Evolutionary conservation across 768 basidiomycete species (phyloP).

Genomic region (Lentinula guzmanii): DNA sequence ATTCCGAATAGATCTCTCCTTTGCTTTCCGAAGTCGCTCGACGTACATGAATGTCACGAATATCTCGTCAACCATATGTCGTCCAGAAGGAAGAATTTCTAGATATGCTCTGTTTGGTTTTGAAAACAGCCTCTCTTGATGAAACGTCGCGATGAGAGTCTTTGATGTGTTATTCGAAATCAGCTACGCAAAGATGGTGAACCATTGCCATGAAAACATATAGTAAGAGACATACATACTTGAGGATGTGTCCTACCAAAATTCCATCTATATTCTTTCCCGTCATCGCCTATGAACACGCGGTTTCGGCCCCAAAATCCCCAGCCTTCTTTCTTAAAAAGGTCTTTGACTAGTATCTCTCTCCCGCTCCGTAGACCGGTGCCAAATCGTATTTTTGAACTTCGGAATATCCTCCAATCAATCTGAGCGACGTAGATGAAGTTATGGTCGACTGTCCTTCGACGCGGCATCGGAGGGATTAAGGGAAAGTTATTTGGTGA

Average conservation of each 20-base stretch:
- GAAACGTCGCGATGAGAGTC: constrained; percentile 15
- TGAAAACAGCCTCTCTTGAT: constrained; percentile 10
- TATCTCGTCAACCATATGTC: constrained; percentile 20
- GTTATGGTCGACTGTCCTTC: background rate
- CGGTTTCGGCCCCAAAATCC: constrained; percentile 17
- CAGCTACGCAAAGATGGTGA: constrained; percentile 8
- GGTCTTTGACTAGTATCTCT: constrained; percentile 18
- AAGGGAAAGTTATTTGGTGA: background rate
- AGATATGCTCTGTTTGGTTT: constrained; percentile 10
- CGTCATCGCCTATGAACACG: constrained; percentile 18
- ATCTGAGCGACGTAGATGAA: constrained; percentile 22
- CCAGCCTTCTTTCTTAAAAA: constrained; percentile 19
- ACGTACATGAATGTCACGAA: constrained; percentile 24
- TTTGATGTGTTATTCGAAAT: constrained; percentile 13
- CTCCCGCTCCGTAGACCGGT: constrained; percentile 15
- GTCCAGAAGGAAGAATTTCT: constrained; percentile 18
- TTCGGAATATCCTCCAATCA: constrained; percentile 23
- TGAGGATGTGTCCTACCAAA: background rate
- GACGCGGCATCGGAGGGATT: background rate
- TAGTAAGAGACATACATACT: constrained; percentile 8
- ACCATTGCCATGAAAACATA: background rate
- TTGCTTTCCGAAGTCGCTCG: constrained; percentile 20
- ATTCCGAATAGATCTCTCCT: constrained; percentile 1
- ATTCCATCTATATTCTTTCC: constrained; percentile 18
- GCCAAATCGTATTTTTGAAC: constrained; percentile 22